phyloP scores from a whole-genome alignment of 768 basidiomycete genomes.

The Neoboletus brunneissimus region DNA sequence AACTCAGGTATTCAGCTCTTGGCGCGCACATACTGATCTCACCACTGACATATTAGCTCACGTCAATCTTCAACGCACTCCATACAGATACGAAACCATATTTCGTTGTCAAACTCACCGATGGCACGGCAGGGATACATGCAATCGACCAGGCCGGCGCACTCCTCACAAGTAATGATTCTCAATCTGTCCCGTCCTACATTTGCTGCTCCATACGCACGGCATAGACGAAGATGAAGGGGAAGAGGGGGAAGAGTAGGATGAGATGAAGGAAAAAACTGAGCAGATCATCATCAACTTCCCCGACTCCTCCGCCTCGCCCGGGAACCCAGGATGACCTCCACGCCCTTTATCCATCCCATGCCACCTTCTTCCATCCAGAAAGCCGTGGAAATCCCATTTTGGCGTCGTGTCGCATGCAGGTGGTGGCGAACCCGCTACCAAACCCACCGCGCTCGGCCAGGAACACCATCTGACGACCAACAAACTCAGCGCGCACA shows the following conservation, averaged over 20 bases:
- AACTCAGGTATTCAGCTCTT: too few relatives aligned
- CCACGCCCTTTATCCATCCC: conserved; percentile 51
- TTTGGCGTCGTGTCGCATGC: conserved; percentile 46
- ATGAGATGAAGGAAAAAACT: too few relatives aligned
- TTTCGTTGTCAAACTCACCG: conserved; percentile 55
- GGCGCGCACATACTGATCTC: too few relatives aligned
- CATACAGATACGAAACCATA: conserved; percentile 45
- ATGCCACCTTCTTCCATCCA: conserved; percentile 43
- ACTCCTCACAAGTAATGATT: conserved; percentile 52
- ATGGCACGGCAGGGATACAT: conserved; percentile 41
- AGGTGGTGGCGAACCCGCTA: conserved; percentile 13
- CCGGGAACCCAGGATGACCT: conserved; percentile 72
- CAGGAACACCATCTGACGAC: conserved; percentile 88
- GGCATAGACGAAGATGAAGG: too few relatives aligned
- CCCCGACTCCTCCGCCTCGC: conserved; percentile 80
- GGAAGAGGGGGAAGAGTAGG: too few relatives aligned
- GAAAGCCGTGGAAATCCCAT: conserved; percentile 57
- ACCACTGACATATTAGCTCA: too few relatives aligned
- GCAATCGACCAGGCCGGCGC: conserved; percentile 53
- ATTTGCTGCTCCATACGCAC: too few relatives aligned
- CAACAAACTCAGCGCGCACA: conserved; percentile 81
- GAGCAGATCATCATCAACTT: conserved; percentile 59
- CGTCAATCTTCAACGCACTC: too few relatives aligned
- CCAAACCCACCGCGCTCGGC: conserved; percentile 70
- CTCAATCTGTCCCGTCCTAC: conserved; percentile 28